Percentiles rank a stretch among this genome's conserved stretches.
Evolutionary conservation across 805 yeast genomes (phyloP).

Genomic region (Isabelozyma gotoi): DNA sequence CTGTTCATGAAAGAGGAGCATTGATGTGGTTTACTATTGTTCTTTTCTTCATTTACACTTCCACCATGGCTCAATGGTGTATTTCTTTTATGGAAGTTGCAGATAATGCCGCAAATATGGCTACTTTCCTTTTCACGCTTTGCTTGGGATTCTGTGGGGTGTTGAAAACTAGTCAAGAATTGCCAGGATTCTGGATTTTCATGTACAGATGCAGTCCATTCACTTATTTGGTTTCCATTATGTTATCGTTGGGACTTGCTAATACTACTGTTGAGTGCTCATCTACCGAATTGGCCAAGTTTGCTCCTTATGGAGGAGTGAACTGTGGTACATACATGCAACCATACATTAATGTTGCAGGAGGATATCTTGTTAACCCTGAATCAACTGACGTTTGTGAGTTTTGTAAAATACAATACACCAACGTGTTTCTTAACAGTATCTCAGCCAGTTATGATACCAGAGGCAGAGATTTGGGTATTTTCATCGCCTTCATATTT

Average conservation of each 20-base stretch:
- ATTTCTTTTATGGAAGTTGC: slow-evolving; percentile 59
- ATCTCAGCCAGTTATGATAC: slow-evolving; percentile 18
- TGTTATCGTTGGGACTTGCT: slow-evolving; percentile 29
- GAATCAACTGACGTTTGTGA: slow-evolving; percentile 18
- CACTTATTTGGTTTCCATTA: slow-evolving; percentile 31
- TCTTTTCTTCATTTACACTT: slow-evolving; percentile 50
- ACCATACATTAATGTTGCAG: slow-evolving; percentile 20
- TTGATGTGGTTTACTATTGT: slow-evolving; percentile 45
- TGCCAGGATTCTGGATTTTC: slow-evolving; percentile 63
- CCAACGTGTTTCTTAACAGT: slow-evolving; percentile 25
- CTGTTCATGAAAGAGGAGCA: slow-evolving; percentile 54
- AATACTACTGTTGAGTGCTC: slow-evolving; percentile 23
- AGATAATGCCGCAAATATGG: slow-evolving; percentile 64
- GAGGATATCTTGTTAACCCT: slow-evolving; percentile 19
- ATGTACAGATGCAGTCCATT: slow-evolving; percentile 37
- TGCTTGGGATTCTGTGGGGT: slow-evolving; percentile 78
- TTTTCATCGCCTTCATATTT: slow-evolving; percentile 24
- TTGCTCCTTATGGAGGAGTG: slow-evolving; percentile 23
- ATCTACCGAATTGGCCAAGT: slow-evolving; percentile 17
- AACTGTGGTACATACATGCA: slow-evolving; percentile 31
- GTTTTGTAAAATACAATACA: slow-evolving; percentile 23
- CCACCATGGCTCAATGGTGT: slow-evolving; percentile 58
- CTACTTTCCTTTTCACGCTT: slow-evolving; percentile 57
- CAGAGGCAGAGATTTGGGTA: slow-evolving; percentile 29
- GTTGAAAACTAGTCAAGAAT: slow-evolving; percentile 49